Conservation (phyloP, 1,284 basidiomycete genomes). For the Coriolopsis trogii region DNA sequence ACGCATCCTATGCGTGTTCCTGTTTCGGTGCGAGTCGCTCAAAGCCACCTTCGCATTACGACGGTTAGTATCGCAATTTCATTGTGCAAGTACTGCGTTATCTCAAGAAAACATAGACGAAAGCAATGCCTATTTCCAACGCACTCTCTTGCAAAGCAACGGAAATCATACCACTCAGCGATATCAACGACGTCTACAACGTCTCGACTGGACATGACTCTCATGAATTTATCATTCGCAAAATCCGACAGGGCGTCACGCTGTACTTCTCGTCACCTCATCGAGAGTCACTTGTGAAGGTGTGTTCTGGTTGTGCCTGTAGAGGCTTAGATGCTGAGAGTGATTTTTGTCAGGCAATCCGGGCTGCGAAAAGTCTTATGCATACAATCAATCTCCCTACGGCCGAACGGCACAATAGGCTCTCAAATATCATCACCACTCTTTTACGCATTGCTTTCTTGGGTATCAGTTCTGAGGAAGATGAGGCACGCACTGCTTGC, state of each 20-base stretch:
- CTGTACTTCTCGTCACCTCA: slow-evolving; percentile 70
- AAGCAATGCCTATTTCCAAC: slow-evolving; percentile 65
- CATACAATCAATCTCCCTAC: slow-evolving; percentile 58
- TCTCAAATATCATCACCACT: slow-evolving; percentile 83
- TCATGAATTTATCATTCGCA: slow-evolving; percentile 82
- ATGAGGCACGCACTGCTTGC: slow-evolving; percentile 75
- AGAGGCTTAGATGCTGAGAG: too few relatives aligned
- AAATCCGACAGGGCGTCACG: slow-evolving; percentile 68
- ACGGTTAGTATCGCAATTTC: slow-evolving; percentile 47
- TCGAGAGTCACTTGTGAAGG: slow-evolving; percentile 79
- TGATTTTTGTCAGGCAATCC: slow-evolving; percentile 51
- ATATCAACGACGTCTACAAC: slow-evolving; percentile 86
- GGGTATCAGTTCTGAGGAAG: slow-evolving; percentile 72
- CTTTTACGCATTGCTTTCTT: slow-evolving; percentile 82
- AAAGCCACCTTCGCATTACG: slow-evolving; percentile 68
- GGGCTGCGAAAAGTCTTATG: slow-evolving; percentile 69
- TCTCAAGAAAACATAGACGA: slow-evolving; percentile 46
- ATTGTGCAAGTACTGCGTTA: slow-evolving; percentile 9
- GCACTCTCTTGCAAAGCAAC: slow-evolving; percentile 70
- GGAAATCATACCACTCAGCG: slow-evolving; percentile 77
- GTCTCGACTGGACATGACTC: slow-evolving; percentile 73
- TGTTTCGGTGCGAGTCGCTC: slow-evolving; percentile 62
- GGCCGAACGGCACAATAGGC: slow-evolving; percentile 71
- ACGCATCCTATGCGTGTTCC: slow-evolving; percentile 63
- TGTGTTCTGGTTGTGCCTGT: slow-evolving; percentile 29